These are phyloP conservation scores for Epichloe aotearoae DNA, from an alignment of 2,329 filamentous ascomycete species.

Conservation along the genomic window DNA sequence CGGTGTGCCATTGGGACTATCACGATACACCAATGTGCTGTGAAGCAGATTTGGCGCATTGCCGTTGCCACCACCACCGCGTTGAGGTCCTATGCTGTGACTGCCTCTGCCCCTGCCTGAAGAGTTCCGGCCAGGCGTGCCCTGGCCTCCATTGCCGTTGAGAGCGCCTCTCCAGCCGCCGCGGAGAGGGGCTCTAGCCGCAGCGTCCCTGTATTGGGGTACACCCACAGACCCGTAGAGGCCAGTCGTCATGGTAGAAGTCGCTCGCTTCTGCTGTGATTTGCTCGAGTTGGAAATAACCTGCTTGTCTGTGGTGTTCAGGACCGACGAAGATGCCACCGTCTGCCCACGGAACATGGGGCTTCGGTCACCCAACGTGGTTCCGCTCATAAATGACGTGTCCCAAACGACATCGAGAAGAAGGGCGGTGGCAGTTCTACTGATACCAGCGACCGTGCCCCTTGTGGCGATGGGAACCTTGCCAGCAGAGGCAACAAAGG, in stretches of 20 bases:
- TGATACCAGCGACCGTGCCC: conserved; percentile 91
- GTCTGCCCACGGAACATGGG: conserved; percentile 91
- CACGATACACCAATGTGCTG: conserved; percentile 40
- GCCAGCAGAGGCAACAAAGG: conserved; percentile 84
- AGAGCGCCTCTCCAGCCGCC: conserved; percentile 46
- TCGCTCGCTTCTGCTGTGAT: conserved; percentile 36
- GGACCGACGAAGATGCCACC: conserved; percentile 71
- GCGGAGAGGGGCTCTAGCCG: conserved; percentile 39
- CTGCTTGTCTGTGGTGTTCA: conserved; percentile 77
- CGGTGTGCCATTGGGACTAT: conserved; percentile 17
- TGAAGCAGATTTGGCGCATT: conserved; percentile 31
- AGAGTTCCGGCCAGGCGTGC: conserved; percentile 21
- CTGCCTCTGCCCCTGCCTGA: conserved; percentile 26
- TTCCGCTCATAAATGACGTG: conserved; percentile 91
- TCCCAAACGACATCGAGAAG: conserved; percentile 91
- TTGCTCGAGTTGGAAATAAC: conserved; percentile 53
- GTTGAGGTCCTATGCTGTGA: conserved; percentile 22
- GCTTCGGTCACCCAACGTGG: conserved; percentile 77
- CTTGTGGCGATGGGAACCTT: conserved; percentile 87
- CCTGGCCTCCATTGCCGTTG: conserved; percentile 28
- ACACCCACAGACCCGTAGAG: conserved; percentile 45
- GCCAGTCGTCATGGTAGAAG: conserved; percentile 35
- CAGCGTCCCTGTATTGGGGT: conserved; percentile 47
- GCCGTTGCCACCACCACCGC: conserved; percentile 16
- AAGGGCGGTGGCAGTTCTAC: conserved; percentile 67